These are phyloP conservation scores for Przewalskia tangutica DNA, from an alignment of 257 asterid species.

Conservation along the genomic window DNA sequence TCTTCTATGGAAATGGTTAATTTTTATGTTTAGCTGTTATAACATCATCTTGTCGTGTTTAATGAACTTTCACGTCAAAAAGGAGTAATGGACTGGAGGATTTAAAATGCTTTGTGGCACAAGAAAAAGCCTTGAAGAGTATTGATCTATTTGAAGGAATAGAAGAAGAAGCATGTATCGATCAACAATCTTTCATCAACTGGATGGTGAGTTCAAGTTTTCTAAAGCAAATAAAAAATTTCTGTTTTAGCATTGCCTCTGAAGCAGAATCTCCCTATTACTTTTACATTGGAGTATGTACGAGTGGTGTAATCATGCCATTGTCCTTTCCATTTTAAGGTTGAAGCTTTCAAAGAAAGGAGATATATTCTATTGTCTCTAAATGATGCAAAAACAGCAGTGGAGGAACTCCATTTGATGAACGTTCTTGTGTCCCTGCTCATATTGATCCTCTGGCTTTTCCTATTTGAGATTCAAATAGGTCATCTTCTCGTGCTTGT, in stretches of 20 bases:
- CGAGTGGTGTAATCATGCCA: no score
- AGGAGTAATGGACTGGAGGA: conserved; percentile 55
- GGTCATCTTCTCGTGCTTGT: conserved; percentile 61
- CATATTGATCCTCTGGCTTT: conserved; percentile 54
- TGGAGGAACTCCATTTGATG: conserved; percentile 68
- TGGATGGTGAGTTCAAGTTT: conserved; percentile 56
- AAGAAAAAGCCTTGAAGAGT: conserved; percentile 63
- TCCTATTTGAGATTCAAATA: conserved; percentile 64
- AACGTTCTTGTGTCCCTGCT: conserved; percentile 42
- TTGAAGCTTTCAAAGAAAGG: conserved; percentile 71
- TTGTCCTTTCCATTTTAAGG: conserved; percentile 30
- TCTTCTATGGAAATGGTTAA: not conserved
- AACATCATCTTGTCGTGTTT: no score
- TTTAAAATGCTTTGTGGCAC: conserved; percentile 65
- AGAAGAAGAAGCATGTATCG: conserved; percentile 54
- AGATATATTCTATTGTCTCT: conserved; percentile 76
- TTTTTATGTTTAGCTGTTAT: not conserved
- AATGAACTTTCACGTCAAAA: not conserved
- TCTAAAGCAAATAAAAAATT: no score
- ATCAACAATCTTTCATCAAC: conserved; percentile 64
- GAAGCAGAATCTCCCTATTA: not conserved
- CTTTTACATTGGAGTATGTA: not conserved
- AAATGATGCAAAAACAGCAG: conserved; percentile 88
- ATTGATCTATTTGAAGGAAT: conserved; percentile 54
- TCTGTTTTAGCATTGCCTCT: no score